Percentiles rank a stretch among this genome's conserved stretches.
These are phyloP conservation scores for Nothophoma quercina DNA, from an alignment of 2,329 filamentous ascomycete genomes.

Conservation along the genomic window DNA sequence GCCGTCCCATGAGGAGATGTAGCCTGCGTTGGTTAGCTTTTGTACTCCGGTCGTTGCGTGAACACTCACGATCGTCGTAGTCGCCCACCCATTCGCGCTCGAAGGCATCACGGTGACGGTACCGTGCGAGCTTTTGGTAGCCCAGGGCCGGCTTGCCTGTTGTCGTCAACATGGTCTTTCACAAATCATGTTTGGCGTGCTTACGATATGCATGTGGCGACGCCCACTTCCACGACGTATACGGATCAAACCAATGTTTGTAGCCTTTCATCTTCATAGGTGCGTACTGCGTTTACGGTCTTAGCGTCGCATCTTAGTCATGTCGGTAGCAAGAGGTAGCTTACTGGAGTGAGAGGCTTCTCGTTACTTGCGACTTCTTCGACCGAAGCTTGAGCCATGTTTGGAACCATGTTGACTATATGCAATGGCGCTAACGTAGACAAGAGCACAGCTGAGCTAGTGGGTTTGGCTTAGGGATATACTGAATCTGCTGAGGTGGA, in stretches of 20 bases:
- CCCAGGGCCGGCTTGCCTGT: conserved; percentile 30
- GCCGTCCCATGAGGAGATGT: conserved; percentile 41
- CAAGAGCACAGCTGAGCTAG: conserved; percentile 28
- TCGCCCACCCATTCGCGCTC: conserved; percentile 36
- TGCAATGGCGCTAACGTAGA: conserved; percentile 7
- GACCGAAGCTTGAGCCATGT: conserved; percentile 20
- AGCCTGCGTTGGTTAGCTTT: conserved; percentile 6
- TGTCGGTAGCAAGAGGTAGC: not conserved
- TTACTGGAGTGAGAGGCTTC: not conserved
- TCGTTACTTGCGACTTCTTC: conserved; percentile 18
- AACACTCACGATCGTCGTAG: conserved; percentile 34
- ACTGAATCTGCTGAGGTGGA: conserved; percentile 18
- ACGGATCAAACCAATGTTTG: conserved; percentile 29
- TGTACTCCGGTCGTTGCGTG: too few relatives aligned
- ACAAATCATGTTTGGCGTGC: not conserved
- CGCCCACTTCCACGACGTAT: conserved; percentile 32
- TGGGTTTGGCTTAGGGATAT: conserved; percentile 21
- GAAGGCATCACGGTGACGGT: conserved; percentile 36
- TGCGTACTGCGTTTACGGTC: not conserved
- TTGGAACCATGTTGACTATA: conserved; percentile 10
- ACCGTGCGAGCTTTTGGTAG: conserved; percentile 32
- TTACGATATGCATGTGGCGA: conserved; percentile 37
- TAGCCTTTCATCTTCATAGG: conserved; percentile 30
- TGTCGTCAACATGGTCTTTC: not conserved
- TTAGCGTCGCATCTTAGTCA: not conserved